Conservation (phyloP, 768 basidiomycete genomes). For the Hygrocybe coccinea region DNA sequence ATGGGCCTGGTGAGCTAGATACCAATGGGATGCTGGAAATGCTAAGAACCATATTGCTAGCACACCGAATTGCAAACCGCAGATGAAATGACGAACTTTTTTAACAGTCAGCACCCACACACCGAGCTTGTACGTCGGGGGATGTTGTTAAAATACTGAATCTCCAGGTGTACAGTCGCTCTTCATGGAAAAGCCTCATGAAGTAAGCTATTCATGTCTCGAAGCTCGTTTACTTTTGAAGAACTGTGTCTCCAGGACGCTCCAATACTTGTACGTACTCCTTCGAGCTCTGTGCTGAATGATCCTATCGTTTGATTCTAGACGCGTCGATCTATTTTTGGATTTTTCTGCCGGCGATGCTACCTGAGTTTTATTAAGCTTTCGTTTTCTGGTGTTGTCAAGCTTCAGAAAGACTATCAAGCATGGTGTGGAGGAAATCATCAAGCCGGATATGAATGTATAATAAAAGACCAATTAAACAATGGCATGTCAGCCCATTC, state of each 20-base stretch:
- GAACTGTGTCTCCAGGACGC: conserved; percentile 22
- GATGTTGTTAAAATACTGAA: neutral
- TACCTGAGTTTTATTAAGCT: conserved; percentile 71
- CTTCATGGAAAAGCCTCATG: conserved; percentile 56
- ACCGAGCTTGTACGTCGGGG: neutral
- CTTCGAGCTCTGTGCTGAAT: neutral
- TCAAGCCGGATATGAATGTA: conserved; percentile 44
- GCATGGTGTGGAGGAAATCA: conserved; percentile 53
- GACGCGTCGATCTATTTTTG: conserved; percentile 74
- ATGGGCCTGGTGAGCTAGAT: conserved; percentile 28
- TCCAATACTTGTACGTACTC: conserved; percentile 28
- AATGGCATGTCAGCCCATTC: conserved; percentile 32
- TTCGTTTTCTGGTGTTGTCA: conserved; percentile 65
- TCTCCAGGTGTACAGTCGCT: conserved; percentile 48
- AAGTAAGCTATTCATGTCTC: conserved; percentile 32
- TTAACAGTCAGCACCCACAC: conserved; percentile 40
- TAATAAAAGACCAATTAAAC: conserved; percentile 51
- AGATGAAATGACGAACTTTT: conserved; percentile 62
- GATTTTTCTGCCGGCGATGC: conserved; percentile 75
- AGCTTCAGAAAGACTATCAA: conserved; percentile 62
- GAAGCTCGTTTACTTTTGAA: neutral
- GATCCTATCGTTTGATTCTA: conserved; percentile 22
- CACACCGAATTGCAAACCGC: conserved; percentile 47
- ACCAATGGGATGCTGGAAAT: neutral
- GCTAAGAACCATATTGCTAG: conserved; percentile 24